Percentiles rank a stretch among this genome's conserved stretches.
Evolutionary conservation across 2,329 filamentous ascomycete species (phyloP).

Genomic region (Trichophaea hybrida): DNA sequence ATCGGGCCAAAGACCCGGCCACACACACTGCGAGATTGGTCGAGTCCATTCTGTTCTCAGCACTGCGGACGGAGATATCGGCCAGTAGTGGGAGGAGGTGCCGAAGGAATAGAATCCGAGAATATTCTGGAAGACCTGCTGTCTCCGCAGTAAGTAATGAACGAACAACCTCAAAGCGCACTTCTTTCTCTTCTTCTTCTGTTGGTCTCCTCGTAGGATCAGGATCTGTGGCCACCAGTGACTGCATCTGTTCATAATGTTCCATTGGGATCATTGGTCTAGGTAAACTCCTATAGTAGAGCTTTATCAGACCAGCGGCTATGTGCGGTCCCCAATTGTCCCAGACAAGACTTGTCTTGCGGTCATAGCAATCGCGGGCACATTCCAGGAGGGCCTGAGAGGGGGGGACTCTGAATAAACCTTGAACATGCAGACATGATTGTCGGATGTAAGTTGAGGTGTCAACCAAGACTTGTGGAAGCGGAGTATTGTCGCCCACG

Average conservation of each 20-base stretch:
- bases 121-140: constrained; percentile 32
- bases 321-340: constrained; percentile 42
- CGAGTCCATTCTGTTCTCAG: constrained; percentile 42
- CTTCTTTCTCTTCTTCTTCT: constrained; percentile 11
- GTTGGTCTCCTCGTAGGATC: constrained; percentile 29
- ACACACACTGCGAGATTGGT: constrained; percentile 43
- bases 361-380: constrained; percentile 41
- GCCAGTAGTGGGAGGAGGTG: constrained; percentile 41
- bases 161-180: constrained; percentile 33
- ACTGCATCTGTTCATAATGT: constrained; percentile 33
- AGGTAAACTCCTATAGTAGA: constrained; percentile 41
- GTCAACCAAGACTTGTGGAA: constrained; percentile 41
- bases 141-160: constrained; percentile 36
- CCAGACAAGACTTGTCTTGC: constrained; percentile 41
- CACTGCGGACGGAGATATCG: constrained; percentile 34
- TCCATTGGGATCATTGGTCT: constrained; percentile 39
- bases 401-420: constrained; percentile 41
- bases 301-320: constrained; percentile 41
- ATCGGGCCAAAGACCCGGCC: constrained; percentile 39
- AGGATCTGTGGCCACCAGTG: constrained; percentile 25
- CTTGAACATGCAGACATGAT: constrained; percentile 37
- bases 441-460: constrained; percentile 39
- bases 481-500: constrained; percentile 33
- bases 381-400: constrained; percentile 38
- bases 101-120: constrained; percentile 36